Evolutionary conservation across 768 basidiomycete genomes (phyloP), one percentile per base, ranked within the genome.

Genomic region (Mycena maculata): DNA sequence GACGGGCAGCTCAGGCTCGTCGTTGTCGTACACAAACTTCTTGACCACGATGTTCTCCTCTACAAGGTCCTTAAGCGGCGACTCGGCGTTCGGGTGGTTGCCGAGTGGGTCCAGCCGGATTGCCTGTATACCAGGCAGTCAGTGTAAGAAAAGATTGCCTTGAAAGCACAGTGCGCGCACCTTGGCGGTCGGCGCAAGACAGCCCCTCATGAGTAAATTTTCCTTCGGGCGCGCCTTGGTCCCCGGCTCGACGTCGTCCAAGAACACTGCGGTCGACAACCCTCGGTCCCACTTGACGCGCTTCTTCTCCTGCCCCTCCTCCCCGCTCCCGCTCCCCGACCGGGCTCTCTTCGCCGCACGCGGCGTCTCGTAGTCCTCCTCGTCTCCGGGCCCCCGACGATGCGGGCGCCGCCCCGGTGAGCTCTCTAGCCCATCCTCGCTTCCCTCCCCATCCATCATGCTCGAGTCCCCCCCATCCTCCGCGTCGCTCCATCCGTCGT

Each of bases 241-340:
- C 55, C 84, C 84, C 33, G 88, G 81, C 70, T 88, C 82, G 38
- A 90, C 81, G 52, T 92, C 87, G 70, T 92, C 89, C 31, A 93
- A 75, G 73, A 83, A 89, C 27, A 90, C 81, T 8, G 83, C 82
- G 13, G 87, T 90, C 48, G 83, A 87, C 68, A 94, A 79, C 15
- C 90, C 90, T 52, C 82, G 82, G 73, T 93, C 87, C 93, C 93
- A 95, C 75, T 92, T 91, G 45, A 95, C 93, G 60, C 88, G 82
- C 74, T 89, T 86, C 73, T 80, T 78, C 52, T 79, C 76, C 54
- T 75, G 76, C 50, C 73, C 73, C 10, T 72, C 78, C 22, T 75
- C 80, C 28, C 78, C 80, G 18, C 80, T 61, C 53, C n/a, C 10
- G 22, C 65, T 81, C 31, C 75, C 82, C 42, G 84, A 75, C 57